Base-by-base conservation (phyloP, 179 eudicot species). In the Silene noctiflora region DNA sequence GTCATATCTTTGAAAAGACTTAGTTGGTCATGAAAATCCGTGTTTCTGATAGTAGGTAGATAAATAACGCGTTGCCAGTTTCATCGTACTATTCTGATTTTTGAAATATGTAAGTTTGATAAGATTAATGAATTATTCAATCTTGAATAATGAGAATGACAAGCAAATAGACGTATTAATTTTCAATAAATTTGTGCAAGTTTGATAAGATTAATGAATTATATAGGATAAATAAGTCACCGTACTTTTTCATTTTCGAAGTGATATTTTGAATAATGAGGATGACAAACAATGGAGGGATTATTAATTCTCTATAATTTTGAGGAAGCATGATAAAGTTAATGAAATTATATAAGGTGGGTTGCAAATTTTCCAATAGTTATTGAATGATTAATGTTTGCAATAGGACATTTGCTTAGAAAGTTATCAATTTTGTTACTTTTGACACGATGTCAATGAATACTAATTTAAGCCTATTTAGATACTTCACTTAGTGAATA, bases 401-500 rank as follows among this genome's bases (percentile, higher is more conserved):
- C 31, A 7, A 22, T 12, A 12, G 24, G 67, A 25, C 33, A 10
- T 62, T 62, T 65, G 39, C 44, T 27, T 29, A 17, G 2, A 6
- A 65, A 33, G 53, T 8, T 13, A 2, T 19, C 2, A 35, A 6
- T 35, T 42, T 69, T 46, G 58, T 27, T 71, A 6, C 42, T 35
- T 25, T 72, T 31, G 64, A 55, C 25, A 55, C 56, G 21, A 4
- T 33, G 21, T 66, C 6, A 66, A 16, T 6, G 46, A 16, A 29
- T 66, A 31, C 21, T 66, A 12, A 3, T 62, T 16, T 65, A 14
- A 33, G n/a, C 12, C 13, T 13, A 13, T 0, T 33, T 48, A 24
- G 60, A 13, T 60, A 39, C 46, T 39, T 39, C 46, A 39, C 71
- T 80, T 16, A 76, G 77, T 25, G 8, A 46, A 67, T 58, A 6